Evolutionary conservation across 2,329 filamentous ascomycete genomes (phyloP), one percentile per base, ranked within the genome.

Genomic region (Lomentospora prolificans): DNA sequence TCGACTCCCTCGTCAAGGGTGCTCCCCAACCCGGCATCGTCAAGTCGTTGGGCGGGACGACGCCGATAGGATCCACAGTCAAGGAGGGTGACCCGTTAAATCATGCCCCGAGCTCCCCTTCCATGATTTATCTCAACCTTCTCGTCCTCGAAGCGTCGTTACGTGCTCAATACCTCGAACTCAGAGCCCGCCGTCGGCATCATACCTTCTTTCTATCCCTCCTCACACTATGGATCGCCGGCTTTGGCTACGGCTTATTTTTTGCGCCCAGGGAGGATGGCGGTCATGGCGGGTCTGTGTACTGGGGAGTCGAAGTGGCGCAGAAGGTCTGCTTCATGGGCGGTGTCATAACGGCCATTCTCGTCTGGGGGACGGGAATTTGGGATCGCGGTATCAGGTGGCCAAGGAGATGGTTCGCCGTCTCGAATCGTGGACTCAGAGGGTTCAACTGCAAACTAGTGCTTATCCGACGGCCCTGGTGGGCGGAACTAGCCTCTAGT

Each of bases 371-470:
- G 14, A 96, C 92, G 0, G 94, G 94, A 27, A 91, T 96, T 69
- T 99, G 92, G 88, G 92, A 97, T 65, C 83, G 92, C 56, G 94
- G 94, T 30, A 86, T 99, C 56, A 82, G 91, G 60, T 97, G 94
- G 91, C 94, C 94, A 52, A 79, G 92, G 56, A 83, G 90, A 62
- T 97, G 94, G 89, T 85, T 97, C 62, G 84, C 80, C 62, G 85
- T 91, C 59, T 88, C 91, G 39, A 99, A 99, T 68, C 80, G 94
- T 55, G 94, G 94, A 10, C 75, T 99, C 60, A 81, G 94, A 59
- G 87, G 82, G 56, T 95, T 97, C 80, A 99, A 99, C 71, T 89
- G 90, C 72, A 97, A 99, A 73, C 85, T 99, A 51, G 90, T 99
- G 55, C 80, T 97, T 57, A 87, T 95, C 56, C 84, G 88, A 64